Evolutionary conservation across 345 rosid species (phyloP).

Genomic region (Citrus glauca): DNA sequence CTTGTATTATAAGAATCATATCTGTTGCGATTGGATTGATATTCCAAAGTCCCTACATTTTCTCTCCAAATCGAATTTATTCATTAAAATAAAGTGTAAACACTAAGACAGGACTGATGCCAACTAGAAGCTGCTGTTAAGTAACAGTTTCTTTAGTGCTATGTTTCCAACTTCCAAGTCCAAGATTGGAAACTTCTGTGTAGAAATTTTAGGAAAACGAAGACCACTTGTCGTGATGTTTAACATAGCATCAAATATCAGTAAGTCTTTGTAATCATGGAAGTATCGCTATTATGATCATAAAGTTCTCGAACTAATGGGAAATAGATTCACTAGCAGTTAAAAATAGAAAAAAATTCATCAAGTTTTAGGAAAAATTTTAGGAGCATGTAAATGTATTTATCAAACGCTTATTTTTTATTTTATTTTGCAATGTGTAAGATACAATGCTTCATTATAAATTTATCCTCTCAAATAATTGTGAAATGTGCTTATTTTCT

Average conservation of each 20-base stretch:
- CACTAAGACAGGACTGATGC: neutral
- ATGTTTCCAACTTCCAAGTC: too few species aligned
- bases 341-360: too few species aligned
- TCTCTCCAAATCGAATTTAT: neutral
- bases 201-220: neutral
- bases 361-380: too few species aligned
- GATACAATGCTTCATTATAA: too few species aligned
- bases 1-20: slow-evolving; percentile 3
- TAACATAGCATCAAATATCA: neutral
- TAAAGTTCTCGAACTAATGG: neutral
- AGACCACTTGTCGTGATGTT: neutral
- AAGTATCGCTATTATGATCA: neutral
- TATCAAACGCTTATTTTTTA: too few species aligned
- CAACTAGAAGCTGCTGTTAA: neutral
- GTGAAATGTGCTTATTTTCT: neutral
- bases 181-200: neutral
- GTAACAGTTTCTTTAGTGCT: neutral
- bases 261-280: neutral
- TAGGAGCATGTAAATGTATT: too few species aligned
- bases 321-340: too few species aligned
- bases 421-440: neutral
- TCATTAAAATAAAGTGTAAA: neutral
- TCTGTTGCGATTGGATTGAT: slow-evolving; percentile 15
- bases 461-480: neutral
- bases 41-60: neutral